phyloP scores from a whole-genome alignment of 1,284 basidiomycete species.

The Earliella scabrosa region DNA sequence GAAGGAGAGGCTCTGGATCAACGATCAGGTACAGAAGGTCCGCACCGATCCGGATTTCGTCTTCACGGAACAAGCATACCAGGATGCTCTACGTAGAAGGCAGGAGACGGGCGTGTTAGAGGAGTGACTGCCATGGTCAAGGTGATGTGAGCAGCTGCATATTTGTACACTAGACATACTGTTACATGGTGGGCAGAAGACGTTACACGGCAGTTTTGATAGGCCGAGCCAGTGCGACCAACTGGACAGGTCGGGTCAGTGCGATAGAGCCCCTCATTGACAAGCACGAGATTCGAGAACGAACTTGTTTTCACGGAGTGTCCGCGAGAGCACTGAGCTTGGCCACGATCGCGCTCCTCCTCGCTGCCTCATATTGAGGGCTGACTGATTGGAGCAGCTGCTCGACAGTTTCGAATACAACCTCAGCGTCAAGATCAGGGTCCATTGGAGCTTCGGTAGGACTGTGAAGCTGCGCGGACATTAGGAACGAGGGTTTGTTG shows the following conservation, averaged over 20 bases:
- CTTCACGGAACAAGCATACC: conserved; percentile 64
- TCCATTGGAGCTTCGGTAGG: conserved; percentile 20
- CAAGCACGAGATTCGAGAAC: not conserved
- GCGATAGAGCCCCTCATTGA: not conserved
- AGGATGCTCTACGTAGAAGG: conserved; percentile 48
- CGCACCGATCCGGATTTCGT: conserved; percentile 43
- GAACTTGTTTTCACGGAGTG: not conserved
- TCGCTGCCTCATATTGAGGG: conserved; percentile 47
- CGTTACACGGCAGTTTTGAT: not conserved
- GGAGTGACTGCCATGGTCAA: not conserved
- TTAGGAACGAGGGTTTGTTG: conserved; percentile 9
- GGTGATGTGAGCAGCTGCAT: not conserved
- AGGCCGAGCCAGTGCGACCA: not conserved
- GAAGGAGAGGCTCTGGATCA: conserved; percentile 60
- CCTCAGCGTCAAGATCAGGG: conserved; percentile 16
- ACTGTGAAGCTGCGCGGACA: conserved; percentile 17
- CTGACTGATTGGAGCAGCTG: conserved; percentile 57
- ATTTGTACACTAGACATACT: not conserved
- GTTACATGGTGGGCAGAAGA: not conserved
- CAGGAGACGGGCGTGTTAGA: conserved; percentile 35
- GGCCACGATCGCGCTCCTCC: conserved; percentile 49
- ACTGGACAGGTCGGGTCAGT: not conserved
- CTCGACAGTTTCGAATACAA: conserved; percentile 60
- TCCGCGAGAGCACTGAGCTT: conserved; percentile 48
- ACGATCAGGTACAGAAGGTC: conserved; percentile 50